Evolutionary conservation across 2,329 filamentous ascomycete genomes (phyloP), one percentile per base, ranked within the genome.

Genomic region (Aureobasidium sp.): DNA sequence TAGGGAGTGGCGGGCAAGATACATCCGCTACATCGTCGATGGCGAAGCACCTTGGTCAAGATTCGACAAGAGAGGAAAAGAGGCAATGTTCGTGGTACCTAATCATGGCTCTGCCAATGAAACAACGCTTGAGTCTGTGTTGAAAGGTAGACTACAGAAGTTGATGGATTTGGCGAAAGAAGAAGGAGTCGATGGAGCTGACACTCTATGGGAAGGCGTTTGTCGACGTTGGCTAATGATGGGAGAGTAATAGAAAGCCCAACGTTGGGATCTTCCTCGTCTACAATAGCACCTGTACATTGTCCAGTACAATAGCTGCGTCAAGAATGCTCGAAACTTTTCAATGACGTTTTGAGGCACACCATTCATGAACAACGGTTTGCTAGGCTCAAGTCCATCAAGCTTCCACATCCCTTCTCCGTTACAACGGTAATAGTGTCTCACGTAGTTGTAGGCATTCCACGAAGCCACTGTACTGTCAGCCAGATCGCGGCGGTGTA

Each of bases 41-140:
- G 65, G 62, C 4, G 32, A 61, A 21, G 61, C 51, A 14, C 62
- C 62, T 11, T 66, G 65, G 61, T 5, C 42, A 1, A 39, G 36
- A 1, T 64, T 55, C 37, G n/a, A 42, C 7, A 27, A 53, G 36
- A 27, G 37, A 9, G 25, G 6, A 1, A 41, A 47, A 14, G 42
- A 34, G 8, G 42, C 44, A 14, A 45, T 63, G 30, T 37, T 48
- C 13, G 21, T 47, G 10, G 30, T 57, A 0, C 42, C 57, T 2
- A 42, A 30, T 14, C 32, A 51, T 10, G 55, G 48, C 3, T 6
- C 45, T n/a, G 27, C 42, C 8, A 21, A 8, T 3, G 41, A 55
- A 6, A 29, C 9, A 5, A 21, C 10, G 4, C 37, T 57, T 21
- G 25, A 44, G 11, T 27, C 29, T 37, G 49, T 42, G 9, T 8